Evolutionary conservation across 1,139 yeast genomes (phyloP).

Genomic region (Hansenula lynferdii): DNA sequence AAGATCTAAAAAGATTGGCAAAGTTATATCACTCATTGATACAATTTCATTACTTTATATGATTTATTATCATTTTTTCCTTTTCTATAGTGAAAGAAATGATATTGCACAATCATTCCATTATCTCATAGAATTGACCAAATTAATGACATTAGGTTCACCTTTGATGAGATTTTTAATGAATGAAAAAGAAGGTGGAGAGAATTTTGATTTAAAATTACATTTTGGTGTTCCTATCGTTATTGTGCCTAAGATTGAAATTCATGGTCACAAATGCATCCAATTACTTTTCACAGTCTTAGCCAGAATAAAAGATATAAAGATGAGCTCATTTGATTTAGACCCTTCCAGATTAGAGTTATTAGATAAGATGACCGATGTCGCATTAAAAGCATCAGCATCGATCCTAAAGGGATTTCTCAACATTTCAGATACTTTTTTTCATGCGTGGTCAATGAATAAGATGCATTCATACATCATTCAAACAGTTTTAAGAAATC

Average conservation of each 20-base stretch:
- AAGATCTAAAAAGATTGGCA: slow-evolving; percentile 12
- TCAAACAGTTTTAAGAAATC: not conserved
- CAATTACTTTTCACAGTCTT: slow-evolving; percentile 2
- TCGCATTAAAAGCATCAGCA: not conserved
- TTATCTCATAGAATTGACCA: slow-evolving; percentile 8
- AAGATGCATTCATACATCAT: slow-evolving; percentile 3
- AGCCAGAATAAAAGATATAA: slow-evolving; percentile 2
- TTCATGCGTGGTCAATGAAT: slow-evolving; percentile 4
- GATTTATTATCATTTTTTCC: slow-evolving; percentile 19
- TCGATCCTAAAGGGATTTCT: not conserved
- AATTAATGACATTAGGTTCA: not conserved
- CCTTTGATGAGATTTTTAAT: not conserved
- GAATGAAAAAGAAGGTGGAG: not conserved
- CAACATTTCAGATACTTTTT: slow-evolving; percentile 3
- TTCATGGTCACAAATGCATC: not conserved
- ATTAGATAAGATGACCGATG: not conserved
- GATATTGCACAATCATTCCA: slow-evolving; percentile 10
- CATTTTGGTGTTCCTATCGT: slow-evolving; percentile 1
- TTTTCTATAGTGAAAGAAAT: slow-evolving; percentile 12
- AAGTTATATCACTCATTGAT: slow-evolving; percentile 9
- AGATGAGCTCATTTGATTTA: not conserved
- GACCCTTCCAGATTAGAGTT: not conserved
- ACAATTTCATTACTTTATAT: slow-evolving; percentile 12
- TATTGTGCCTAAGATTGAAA: slow-evolving; percentile 1
- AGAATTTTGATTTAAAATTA: not conserved